A percentile compares a stretch with the other conserved stretches of the same genome.
Evolutionary conservation across 768 basidiomycete species (phyloP).

Genomic region (Chalciporus chontae): DNA sequence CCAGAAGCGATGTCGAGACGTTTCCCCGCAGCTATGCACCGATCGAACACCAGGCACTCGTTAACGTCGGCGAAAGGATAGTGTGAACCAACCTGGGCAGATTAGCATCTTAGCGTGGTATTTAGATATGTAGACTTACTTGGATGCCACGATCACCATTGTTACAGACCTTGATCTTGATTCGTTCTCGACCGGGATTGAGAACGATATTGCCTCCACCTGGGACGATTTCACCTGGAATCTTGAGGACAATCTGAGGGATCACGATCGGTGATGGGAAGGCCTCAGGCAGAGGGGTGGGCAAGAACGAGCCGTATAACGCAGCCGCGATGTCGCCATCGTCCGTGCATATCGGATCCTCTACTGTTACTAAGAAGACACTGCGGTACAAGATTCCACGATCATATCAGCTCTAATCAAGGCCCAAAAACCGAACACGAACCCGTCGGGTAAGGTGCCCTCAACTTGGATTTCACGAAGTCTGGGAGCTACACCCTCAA

Average conservation of each 20-base stretch:
- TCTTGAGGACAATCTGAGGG: conserved; percentile 48
- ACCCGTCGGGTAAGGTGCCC: conserved; percentile 89
- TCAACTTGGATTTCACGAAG: conserved; percentile 92
- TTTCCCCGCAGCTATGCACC: conserved; percentile 73
- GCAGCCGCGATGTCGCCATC: conserved; percentile 76
- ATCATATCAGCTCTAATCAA: background rate
- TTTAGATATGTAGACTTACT: conserved; percentile 38
- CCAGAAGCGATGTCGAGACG: conserved; percentile 92
- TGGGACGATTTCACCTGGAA: conserved; percentile 76
- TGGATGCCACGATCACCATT: conserved; percentile 93
- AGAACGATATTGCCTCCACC: conserved; percentile 65
- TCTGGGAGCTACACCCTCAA: conserved; percentile 70
- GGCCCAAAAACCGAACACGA: conserved; percentile 16
- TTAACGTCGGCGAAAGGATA: conserved; percentile 96
- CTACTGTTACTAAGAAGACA: conserved; percentile 96
- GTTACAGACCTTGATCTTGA: conserved; percentile 78
- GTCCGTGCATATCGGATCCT: conserved; percentile 89
- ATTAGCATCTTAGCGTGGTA: conserved; percentile 2
- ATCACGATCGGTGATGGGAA: conserved; percentile 58
- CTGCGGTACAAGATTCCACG: conserved; percentile 4
- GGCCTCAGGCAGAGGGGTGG: conserved; percentile 58
- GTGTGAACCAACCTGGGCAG: conserved; percentile 78
- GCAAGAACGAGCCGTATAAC: conserved; percentile 92
- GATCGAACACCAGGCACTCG: conserved; percentile 75
- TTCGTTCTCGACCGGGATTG: conserved; percentile 68